These are phyloP conservation scores for Epichloe gansuensis DNA, from an alignment of 2,329 filamentous ascomycete species.

Conservation along the genomic window DNA sequence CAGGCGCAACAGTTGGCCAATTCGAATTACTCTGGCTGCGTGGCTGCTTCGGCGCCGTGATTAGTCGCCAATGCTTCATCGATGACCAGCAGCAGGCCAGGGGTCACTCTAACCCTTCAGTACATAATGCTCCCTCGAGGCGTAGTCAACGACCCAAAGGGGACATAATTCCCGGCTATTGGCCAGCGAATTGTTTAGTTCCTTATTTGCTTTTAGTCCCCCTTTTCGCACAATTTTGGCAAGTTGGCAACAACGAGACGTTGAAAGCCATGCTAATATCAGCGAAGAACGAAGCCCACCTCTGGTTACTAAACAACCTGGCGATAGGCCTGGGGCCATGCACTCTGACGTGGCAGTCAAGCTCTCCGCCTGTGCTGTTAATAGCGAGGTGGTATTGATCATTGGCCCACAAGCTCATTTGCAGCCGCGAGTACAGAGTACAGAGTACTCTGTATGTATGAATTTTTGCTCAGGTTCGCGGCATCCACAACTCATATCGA, in stretches of 20 bases:
- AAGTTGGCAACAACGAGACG: too few relatives aligned
- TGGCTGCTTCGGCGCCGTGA: not conserved
- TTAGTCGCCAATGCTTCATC: not conserved
- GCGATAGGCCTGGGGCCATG: too few relatives aligned
- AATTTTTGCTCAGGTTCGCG: not conserved
- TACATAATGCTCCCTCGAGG: not conserved
- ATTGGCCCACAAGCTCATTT: too few relatives aligned
- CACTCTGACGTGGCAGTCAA: too few relatives aligned
- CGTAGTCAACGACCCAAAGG: not conserved
- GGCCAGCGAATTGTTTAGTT: not conserved
- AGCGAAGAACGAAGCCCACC: too few relatives aligned
- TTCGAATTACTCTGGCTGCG: not conserved
- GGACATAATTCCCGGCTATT: not conserved
- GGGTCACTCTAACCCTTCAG: not conserved
- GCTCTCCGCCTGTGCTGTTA: too few relatives aligned
- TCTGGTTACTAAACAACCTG: too few relatives aligned
- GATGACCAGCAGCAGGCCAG: not conserved
- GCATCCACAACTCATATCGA: conserved; percentile 5
- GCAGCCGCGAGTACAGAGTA: too few relatives aligned
- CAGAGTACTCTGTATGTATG: too few relatives aligned
- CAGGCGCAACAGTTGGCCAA: not conserved
- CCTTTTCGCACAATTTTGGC: too few relatives aligned
- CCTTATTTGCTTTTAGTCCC: not conserved
- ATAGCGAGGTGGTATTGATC: too few relatives aligned
- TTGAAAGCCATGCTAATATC: too few relatives aligned